phyloP scores from a whole-genome alignment of 2,329 filamentous ascomycete species.

The Ophiostoma ulmi region DNA sequence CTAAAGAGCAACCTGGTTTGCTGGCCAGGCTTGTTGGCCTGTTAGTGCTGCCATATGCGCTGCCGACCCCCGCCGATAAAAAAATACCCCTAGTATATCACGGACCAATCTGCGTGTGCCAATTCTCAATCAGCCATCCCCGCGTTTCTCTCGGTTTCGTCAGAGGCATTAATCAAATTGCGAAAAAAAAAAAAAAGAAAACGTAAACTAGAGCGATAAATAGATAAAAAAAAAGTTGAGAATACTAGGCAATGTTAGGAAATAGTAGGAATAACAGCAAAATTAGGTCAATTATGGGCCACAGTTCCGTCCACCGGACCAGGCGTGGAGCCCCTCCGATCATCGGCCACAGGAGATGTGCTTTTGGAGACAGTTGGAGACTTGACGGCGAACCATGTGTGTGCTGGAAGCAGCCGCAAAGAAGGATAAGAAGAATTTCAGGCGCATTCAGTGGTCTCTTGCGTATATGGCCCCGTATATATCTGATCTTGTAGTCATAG shows the following conservation, averaged over 20 bases:
- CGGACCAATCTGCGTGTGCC: slow-evolving; percentile 23
- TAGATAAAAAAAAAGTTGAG: not conserved
- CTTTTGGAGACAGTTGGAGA: not conserved
- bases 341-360: slow-evolving; percentile 22
- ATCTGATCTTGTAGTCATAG: slow-evolving; percentile 6
- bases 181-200: not conserved
- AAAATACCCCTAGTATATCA: not conserved
- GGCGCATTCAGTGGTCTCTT: not conserved
- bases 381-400: not conserved
- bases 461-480: not conserved
- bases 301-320: slow-evolving; percentile 24
- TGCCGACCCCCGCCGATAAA: slow-evolving; percentile 6
- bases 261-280: not conserved
- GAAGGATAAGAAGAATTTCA: slow-evolving; percentile 13
- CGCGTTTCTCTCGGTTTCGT: slow-evolving; percentile 25
- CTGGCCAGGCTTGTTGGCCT: no score
- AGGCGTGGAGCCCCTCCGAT: slow-evolving; percentile 23
- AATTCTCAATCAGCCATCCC: slow-evolving; percentile 27
- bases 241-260: not conserved
- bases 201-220: slow-evolving; percentile 2
- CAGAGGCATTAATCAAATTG: not conserved
- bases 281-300: slow-evolving; percentile 2
- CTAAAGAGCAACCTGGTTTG: not conserved
- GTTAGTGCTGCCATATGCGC: not conserved
- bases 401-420: not conserved